These are phyloP conservation scores for Wilcoxina mikolae DNA, from an alignment of 495 filamentous ascomycete species.

Conservation along the genomic window DNA sequence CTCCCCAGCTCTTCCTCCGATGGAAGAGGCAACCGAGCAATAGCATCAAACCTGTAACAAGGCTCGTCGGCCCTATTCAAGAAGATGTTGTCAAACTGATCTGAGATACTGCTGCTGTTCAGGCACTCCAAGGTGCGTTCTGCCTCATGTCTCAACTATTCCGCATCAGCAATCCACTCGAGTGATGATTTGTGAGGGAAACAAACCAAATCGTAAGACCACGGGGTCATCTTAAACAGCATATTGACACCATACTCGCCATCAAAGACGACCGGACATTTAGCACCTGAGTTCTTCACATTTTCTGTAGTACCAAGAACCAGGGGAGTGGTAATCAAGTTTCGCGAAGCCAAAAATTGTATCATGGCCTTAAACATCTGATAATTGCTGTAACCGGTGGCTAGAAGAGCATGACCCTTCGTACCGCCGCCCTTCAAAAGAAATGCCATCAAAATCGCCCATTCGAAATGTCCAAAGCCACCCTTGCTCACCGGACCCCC, in stretches of 20 bases:
- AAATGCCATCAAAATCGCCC: constrained; percentile 61
- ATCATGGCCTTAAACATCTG: constrained; percentile 87
- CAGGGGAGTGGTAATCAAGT: constrained; percentile 50
- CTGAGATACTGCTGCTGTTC: neutral
- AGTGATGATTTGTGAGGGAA: neutral
- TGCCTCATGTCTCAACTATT: constrained; percentile 49
- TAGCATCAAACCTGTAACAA: constrained; percentile 56
- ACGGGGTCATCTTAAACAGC: constrained; percentile 78
- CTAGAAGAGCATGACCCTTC: constrained; percentile 53
- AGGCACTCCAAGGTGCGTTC: neutral
- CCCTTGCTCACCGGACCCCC: constrained; percentile 49
- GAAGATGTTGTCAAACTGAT: constrained; percentile 48
- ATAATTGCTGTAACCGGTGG: constrained; percentile 69
- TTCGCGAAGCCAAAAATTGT: constrained; percentile 61
- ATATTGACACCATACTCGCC: constrained; percentile 58
- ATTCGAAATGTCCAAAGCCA: constrained; percentile 90
- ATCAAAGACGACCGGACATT: constrained; percentile 45
- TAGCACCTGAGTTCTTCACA: constrained; percentile 13
- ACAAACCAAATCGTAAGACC: constrained; percentile 53
- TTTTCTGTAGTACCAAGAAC: constrained; percentile 27
- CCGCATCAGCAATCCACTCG: neutral
- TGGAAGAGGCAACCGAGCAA: constrained; percentile 31
- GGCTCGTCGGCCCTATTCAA: constrained; percentile 54
- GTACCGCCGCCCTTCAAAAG: constrained; percentile 60
- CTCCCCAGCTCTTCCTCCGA: neutral